Evolutionary conservation across 768 basidiomycete species (phyloP).

Genomic region (Agaricus blazei): DNA sequence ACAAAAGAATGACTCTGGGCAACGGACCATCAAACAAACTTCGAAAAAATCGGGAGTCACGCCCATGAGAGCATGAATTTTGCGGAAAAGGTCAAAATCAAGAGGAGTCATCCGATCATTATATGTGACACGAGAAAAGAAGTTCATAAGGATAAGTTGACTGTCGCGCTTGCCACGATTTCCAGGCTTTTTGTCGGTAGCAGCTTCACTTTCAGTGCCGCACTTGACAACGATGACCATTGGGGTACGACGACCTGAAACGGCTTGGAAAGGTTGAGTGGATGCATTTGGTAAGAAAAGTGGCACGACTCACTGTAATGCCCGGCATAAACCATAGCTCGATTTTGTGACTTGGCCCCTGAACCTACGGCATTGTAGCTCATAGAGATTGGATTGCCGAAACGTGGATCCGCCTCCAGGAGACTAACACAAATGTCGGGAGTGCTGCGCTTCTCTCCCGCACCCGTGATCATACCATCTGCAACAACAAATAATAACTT

Average conservation of each 20-base stretch:
- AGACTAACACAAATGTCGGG: constrained; percentile 94
- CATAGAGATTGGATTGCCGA: constrained; percentile 96
- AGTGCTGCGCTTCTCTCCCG: constrained; percentile 92
- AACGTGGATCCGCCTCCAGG: constrained; percentile 89
- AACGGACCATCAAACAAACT: constrained; percentile 88
- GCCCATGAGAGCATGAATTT: constrained; percentile 95
- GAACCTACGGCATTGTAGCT: constrained; percentile 87
- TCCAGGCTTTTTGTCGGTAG: constrained; percentile 87
- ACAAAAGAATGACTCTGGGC: background rate
- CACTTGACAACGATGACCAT: constrained; percentile 95
- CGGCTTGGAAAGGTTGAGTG: constrained; percentile 36
- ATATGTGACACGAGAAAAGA: constrained; percentile 98
- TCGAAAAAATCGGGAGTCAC: constrained; percentile 99
- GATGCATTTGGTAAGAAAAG: constrained; percentile 2
- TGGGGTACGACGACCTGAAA: constrained; percentile 87
- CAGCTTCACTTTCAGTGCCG: constrained; percentile 82
- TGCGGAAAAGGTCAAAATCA: constrained; percentile 97
- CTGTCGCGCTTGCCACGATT: constrained; percentile 99
- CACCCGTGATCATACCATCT: constrained; percentile 98
- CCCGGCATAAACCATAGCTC: constrained; percentile 99
- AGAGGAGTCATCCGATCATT: constrained; percentile 98
- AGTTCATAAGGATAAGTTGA: constrained; percentile 99
- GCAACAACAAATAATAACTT: constrained; percentile 94
- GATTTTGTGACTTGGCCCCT: constrained; percentile 85
- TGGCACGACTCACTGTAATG: constrained; percentile 77